Evolutionary conservation across 2,329 filamentous ascomycete genomes (phyloP).

Genomic region (Penicillium brevicompactum): DNA sequence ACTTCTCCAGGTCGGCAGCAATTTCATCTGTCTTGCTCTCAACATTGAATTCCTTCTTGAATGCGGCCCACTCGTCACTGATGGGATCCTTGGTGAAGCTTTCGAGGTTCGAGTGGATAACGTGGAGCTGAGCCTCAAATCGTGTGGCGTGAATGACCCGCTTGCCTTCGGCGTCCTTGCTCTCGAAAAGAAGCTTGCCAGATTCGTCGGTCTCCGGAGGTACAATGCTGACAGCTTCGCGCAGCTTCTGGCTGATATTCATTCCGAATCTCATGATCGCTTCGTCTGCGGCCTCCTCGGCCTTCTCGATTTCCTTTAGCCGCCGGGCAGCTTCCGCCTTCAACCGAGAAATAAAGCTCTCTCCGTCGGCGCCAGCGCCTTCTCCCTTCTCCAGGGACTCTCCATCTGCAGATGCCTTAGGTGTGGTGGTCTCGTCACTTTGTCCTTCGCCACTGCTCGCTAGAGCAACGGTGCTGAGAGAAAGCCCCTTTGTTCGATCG

Average conservation of each 20-base stretch:
- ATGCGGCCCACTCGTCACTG: constrained; percentile 72
- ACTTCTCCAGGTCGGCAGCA: constrained; percentile 77
- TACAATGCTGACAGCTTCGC: constrained; percentile 85
- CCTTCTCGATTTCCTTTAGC: constrained; percentile 84
- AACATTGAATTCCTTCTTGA: constrained; percentile 74
- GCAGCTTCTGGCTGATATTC: constrained; percentile 85
- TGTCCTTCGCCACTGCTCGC: constrained; percentile 24
- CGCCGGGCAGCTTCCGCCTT: constrained; percentile 76
- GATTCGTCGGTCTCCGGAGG: constrained; percentile 62
- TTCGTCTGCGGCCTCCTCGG: constrained; percentile 95
- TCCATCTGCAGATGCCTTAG: constrained; percentile 28
- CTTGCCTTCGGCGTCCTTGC: constrained; percentile 85
- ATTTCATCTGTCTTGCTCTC: constrained; percentile 85
- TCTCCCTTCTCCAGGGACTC: constrained; percentile 19
- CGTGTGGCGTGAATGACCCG: constrained; percentile 91
- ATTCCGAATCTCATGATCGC: constrained; percentile 88
- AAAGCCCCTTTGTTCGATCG: constrained; percentile 72
- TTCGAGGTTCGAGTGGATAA: constrained; percentile 83
- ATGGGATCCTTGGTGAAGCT: constrained; percentile 82
- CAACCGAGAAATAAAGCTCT: constrained; percentile 74
- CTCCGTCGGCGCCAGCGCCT: constrained; percentile 44
- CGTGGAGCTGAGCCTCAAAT: constrained; percentile 93
- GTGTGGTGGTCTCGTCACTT: constrained; percentile 32
- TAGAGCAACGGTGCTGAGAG: constrained; percentile 53
- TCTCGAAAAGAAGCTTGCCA: constrained; percentile 83